Conservation (phyloP, 495 filamentous ascomycete species). For the Neurospora intermedia region DNA sequence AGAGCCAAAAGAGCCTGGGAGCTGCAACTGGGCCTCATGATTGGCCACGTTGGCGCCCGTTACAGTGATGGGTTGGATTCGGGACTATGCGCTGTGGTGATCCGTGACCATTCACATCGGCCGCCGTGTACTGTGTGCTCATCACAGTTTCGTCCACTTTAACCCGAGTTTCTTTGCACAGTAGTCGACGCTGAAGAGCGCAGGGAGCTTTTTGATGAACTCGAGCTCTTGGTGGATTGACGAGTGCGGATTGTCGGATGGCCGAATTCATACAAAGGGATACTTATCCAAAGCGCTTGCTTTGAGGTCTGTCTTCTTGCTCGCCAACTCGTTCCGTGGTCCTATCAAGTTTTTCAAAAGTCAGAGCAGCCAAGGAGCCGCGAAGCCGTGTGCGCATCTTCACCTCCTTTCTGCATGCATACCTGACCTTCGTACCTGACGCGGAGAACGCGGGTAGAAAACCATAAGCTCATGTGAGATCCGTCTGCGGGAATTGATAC, state of each 20-base stretch:
- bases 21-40: constrained; percentile 17
- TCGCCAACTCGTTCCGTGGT: not conserved
- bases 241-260: not conserved
- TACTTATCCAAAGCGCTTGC: not conserved
- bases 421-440: not conserved
- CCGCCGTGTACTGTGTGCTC: not conserved
- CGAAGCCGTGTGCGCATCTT: not conserved
- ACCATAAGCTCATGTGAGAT: not conserved
- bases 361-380: not conserved
- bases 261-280: not conserved
- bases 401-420: not conserved
- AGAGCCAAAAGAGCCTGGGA: constrained; percentile 13
- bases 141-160: not conserved
- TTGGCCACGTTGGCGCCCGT: constrained; percentile 35
- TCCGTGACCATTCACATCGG: constrained; percentile 9
- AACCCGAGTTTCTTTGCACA: not conserved
- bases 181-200: not conserved
- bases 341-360: not conserved
- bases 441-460: not conserved
- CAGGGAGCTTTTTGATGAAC: not conserved
- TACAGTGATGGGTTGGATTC: constrained; percentile 22
- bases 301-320: not conserved
- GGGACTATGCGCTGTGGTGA: constrained; percentile 3
- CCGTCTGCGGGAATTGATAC: not conserved
- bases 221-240: not conserved